These are phyloP conservation scores for Euphrasia confusa DNA, from an alignment of 257 asterid genomes.

Conservation along the genomic window DNA sequence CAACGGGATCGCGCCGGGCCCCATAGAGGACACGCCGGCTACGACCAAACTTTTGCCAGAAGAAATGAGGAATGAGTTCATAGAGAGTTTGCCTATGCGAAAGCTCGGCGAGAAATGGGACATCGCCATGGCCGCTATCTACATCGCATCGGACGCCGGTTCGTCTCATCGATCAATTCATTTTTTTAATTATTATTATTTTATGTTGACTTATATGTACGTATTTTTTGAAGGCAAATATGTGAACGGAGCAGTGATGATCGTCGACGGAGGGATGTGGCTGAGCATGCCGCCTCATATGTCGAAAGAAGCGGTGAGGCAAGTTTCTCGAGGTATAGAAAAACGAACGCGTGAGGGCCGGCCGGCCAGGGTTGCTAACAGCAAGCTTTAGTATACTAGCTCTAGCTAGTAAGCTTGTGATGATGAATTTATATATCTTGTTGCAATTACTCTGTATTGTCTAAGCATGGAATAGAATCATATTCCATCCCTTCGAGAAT, in stretches of 20 bases:
- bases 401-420: too few species aligned
- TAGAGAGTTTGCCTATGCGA: constrained; percentile 49
- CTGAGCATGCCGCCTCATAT: constrained; percentile 59
- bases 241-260: constrained; percentile 57
- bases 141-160: constrained; percentile 87
- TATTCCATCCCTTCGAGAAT: too few species aligned
- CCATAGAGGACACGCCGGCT: constrained; percentile 75
- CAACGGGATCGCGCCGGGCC: constrained; percentile 90
- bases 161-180: constrained; percentile 23
- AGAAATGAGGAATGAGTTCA: constrained; percentile 38
- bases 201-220: not conserved
- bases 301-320: constrained; percentile 57
- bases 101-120: constrained; percentile 88
- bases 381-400: constrained; percentile 48
- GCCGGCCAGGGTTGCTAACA: constrained; percentile 47
- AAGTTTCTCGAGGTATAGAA: constrained; percentile 63
- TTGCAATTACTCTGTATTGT: too few species aligned
- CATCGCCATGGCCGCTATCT: constrained; percentile 86
- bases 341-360: constrained; percentile 61
- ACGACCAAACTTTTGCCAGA: constrained; percentile 62
- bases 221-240: constrained; percentile 49
- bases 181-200: not conserved
- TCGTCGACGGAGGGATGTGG: constrained; percentile 83
- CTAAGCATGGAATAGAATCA: too few species aligned
- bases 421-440: too few species aligned